These are phyloP conservation scores for Sclerotinia sclerotiorum DNA, from an alignment of 2,329 filamentous ascomycete species.

Conservation along the genomic window DNA sequence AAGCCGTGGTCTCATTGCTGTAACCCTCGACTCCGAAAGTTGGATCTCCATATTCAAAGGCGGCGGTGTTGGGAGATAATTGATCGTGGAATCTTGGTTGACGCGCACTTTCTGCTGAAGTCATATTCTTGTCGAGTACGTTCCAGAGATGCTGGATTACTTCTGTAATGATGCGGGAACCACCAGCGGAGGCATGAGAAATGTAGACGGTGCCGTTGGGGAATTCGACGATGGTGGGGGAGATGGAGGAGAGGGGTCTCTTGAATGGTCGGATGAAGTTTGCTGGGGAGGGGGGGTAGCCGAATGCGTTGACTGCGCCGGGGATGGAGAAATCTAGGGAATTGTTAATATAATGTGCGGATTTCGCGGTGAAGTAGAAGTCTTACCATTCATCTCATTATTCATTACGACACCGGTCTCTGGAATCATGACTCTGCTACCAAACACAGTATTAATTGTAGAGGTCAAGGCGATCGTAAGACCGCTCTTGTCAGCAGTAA, in stretches of 20 bases:
- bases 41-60: constrained; percentile 53
- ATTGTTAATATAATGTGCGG: background rate
- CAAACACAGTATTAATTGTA: constrained; percentile 67
- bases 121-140: constrained; percentile 57
- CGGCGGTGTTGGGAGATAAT: constrained; percentile 55
- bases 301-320: constrained; percentile 62
- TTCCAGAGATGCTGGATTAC: constrained; percentile 66
- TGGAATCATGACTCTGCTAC: constrained; percentile 59
- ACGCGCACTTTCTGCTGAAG: constrained; percentile 53
- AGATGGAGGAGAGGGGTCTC: constrained; percentile 63
- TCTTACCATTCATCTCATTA: constrained; percentile 60
- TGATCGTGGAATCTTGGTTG: constrained; percentile 65
- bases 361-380: constrained; percentile 40
- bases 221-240: constrained; percentile 62
- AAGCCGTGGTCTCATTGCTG: constrained; percentile 60
- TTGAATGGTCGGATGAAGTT: constrained; percentile 67
- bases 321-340: constrained; percentile 64
- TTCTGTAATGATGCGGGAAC: constrained; percentile 65
- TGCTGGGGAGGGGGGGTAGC: constrained; percentile 60
- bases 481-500: constrained; percentile 58
- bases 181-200: constrained; percentile 62
- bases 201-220: constrained; percentile 58
- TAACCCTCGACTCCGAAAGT: constrained; percentile 46
- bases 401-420: constrained; percentile 72
- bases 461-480: constrained; percentile 64